phyloP scores from a whole-genome alignment of 2,329 filamentous ascomycete genomes.

The Purpureocillium takamizusanense region DNA sequence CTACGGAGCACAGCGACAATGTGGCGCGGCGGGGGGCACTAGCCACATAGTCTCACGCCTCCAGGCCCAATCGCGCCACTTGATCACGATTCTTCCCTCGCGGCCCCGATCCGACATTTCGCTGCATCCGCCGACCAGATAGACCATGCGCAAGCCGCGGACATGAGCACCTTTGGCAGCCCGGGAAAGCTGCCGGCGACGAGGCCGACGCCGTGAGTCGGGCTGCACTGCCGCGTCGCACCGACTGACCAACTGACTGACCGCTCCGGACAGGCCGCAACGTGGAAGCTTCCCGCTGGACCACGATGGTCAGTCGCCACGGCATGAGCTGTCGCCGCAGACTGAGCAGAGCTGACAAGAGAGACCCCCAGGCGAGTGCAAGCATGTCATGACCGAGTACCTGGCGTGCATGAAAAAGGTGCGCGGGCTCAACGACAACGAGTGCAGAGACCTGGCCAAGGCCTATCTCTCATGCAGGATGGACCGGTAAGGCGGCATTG shows the following conservation, averaged over 20 bases:
- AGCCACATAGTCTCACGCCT: no score
- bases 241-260: slow-evolving; percentile 1
- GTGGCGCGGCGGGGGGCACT: no score
- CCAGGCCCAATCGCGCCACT: no score
- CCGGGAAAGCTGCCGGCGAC: slow-evolving; percentile 57
- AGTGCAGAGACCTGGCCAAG: slow-evolving; percentile 81
- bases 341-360: neutral
- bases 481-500: slow-evolving; percentile 62
- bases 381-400: slow-evolving; percentile 76
- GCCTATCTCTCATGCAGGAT: slow-evolving; percentile 85
- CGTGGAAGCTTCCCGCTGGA: slow-evolving; percentile 94
- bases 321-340: no score
- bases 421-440: slow-evolving; percentile 74
- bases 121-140: no score
- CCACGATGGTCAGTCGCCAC: slow-evolving; percentile 55
- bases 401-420: slow-evolving; percentile 79
- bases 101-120: no score
- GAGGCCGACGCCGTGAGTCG: slow-evolving; percentile 61
- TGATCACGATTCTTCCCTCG: no score
- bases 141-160: no score
- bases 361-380: slow-evolving; percentile 68
- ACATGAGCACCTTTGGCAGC: slow-evolving; percentile 58
- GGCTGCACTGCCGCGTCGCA: neutral
- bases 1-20: no score
- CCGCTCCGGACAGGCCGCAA: slow-evolving; percentile 54